These are phyloP conservation scores for Babesia sp. DNA, from an alignment of 169 alveolate genomes.

Conservation along the genomic window DNA sequence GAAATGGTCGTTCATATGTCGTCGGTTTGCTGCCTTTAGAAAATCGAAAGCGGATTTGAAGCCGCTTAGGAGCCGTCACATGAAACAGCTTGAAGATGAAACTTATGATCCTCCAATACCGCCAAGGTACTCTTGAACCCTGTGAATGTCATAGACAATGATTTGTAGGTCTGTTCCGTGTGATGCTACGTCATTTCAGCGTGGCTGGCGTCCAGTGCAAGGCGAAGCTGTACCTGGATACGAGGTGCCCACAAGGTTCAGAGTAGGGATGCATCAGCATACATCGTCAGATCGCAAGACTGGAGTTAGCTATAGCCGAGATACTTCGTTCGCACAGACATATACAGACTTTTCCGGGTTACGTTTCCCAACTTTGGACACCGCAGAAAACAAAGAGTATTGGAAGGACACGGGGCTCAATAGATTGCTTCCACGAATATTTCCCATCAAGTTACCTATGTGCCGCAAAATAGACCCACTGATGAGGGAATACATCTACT, in stretches of 20 bases:
- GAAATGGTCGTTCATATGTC: background rate
- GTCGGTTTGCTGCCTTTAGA: constrained; percentile 4
- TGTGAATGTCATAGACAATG: background rate
- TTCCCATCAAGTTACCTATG: constrained; percentile 80
- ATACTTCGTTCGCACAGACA: constrained; percentile 37
- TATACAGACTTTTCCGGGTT: constrained; percentile 75
- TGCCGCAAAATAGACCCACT: constrained; percentile 75
- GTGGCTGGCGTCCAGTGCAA: constrained; percentile 39
- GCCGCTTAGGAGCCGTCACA: background rate
- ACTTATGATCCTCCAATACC: constrained; percentile 59
- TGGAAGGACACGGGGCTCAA: constrained; percentile 86
- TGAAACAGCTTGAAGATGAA: background rate
- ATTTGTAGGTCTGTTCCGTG: constrained; percentile 18
- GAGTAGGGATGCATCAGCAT: constrained; percentile 52
- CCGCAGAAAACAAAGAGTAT: constrained; percentile 78
- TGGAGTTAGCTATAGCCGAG: constrained; percentile 71
- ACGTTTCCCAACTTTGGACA: constrained; percentile 81
- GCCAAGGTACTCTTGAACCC: constrained; percentile 13
- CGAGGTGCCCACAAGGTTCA: constrained; percentile 58
- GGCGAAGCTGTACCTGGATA: constrained; percentile 55
- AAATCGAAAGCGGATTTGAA: background rate
- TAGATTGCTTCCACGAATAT: constrained; percentile 77
- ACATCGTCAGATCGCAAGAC: constrained; percentile 31
- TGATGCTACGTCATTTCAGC: constrained; percentile 12
- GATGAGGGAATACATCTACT: constrained; percentile 79